Base-by-base conservation (phyloP, 2,329 filamentous ascomycete genomes). In the Aspergillus aculeatinus region DNA sequence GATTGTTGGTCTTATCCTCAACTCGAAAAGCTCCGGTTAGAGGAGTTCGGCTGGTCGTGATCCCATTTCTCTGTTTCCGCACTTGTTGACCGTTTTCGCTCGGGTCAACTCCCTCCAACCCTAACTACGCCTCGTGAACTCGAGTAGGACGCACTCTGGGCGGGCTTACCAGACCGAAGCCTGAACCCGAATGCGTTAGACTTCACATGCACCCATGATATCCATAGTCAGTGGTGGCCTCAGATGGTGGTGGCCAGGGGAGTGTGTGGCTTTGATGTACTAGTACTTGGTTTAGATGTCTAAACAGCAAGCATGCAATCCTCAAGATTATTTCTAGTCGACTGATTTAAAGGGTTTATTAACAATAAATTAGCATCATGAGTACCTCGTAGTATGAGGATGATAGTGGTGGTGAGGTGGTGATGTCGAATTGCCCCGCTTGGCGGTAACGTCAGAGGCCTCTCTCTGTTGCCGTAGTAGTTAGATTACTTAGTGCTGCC, bases 1-100 rank as follows among this genome's bases (percentile, higher is more conserved):
- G 67, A 97, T 97, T 74, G 93, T 97, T 63, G 92, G 91, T 59
- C 85, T 97, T 48, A 94, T 97, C 73, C 85, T 97, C 73, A 96
- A 96, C 85, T 95, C 91, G 63, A 92, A 92, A 82, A 88, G 84
- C 39, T 63, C 63, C 42, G 59, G 58, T 47, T 66, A 66, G 58
- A 11, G n/a, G 39, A 50, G 16, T 12, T 27, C 44, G 23, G 48
- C 19, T 27, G 51, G 27, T 52, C 47, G 27, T 48, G 52, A 29
- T 39, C 58, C 58, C 55, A 48, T 57, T 57, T 54, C 58, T 35
- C 51, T 52, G 25, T 21, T 44, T 19, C 16, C 16, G 39, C 48
- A 50, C 59, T 52, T 29, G 47, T 56, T 60, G 60, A 55, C 62
- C 48, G 48, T 55, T 54, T 56, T 16, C 6, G 25, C 55, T 35